Conservation (phyloP, 352 stramenopile genomes). For the Phytophthora megakarya region DNA sequence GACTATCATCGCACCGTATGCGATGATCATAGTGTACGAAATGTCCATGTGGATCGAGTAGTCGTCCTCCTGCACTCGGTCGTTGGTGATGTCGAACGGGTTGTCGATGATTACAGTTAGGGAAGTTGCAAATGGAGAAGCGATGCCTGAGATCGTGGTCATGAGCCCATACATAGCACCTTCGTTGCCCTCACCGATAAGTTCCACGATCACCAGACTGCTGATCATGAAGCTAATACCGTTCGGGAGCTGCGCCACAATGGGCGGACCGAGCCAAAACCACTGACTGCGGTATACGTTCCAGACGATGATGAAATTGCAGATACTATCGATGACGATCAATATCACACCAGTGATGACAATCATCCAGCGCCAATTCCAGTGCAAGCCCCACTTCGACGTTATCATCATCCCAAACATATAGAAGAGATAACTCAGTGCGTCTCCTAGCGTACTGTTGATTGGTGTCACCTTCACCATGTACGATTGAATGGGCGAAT, state of each 20-base stretch:
- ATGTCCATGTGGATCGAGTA: slow-evolving; percentile 43
- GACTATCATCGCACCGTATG: slow-evolving; percentile 38
- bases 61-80: slow-evolving; percentile 37
- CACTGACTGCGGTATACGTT: slow-evolving; percentile 48
- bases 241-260: slow-evolving; percentile 40
- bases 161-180: slow-evolving; percentile 52
- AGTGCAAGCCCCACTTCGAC: slow-evolving; percentile 45
- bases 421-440: slow-evolving; percentile 36
- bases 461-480: slow-evolving; percentile 36
- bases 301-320: slow-evolving; percentile 45
- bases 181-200: slow-evolving; percentile 52
- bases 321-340: slow-evolving; percentile 35
- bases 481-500: slow-evolving; percentile 37
- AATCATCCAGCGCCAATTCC: slow-evolving; percentile 51
- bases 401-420: slow-evolving; percentile 42
- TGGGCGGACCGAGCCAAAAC: slow-evolving; percentile 48
- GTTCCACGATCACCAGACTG: slow-evolving; percentile 45
- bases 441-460: slow-evolving; percentile 36
- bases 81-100: slow-evolving; percentile 42
- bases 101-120: slow-evolving; percentile 43
- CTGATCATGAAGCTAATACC: slow-evolving; percentile 50
- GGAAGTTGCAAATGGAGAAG: slow-evolving; percentile 41
- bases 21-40: slow-evolving; percentile 53
- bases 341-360: slow-evolving; percentile 31
- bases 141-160: slow-evolving; percentile 47